phyloP scores from a whole-genome alignment of 768 basidiomycete genomes.

The Auricularia auricula-judae region DNA sequence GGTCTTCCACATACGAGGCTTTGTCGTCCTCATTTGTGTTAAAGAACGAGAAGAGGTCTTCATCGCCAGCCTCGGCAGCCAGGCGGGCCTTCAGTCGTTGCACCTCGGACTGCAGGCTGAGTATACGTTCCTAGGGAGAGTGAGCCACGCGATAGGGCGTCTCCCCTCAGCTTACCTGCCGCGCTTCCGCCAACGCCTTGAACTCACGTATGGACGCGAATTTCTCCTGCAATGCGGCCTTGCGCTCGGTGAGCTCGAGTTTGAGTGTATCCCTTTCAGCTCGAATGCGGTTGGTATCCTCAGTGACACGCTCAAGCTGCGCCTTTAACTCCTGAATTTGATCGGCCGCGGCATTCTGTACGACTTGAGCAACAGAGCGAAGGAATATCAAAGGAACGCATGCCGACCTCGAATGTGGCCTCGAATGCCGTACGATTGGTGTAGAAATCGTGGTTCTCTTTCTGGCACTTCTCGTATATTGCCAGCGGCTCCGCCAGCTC shows the following conservation, averaged over 20 bases:
- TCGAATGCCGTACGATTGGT: too few species aligned
- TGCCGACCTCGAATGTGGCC: too few species aligned
- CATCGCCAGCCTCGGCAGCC: conserved; percentile 61
- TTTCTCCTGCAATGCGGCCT: conserved; percentile 50
- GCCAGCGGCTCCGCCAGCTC: too few species aligned
- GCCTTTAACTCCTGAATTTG: conserved; percentile 48
- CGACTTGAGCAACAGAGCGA: too few species aligned
- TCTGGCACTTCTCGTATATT: too few species aligned
- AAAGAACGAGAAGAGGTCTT: conserved; percentile 65
- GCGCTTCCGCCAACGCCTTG: conserved; percentile 51
- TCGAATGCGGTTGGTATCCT: conserved; percentile 56
- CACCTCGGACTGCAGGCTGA: conserved; percentile 59
- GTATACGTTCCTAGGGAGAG: conserved; percentile 53
- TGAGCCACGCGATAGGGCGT: conserved; percentile 4
- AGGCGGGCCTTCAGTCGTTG: conserved; percentile 60
- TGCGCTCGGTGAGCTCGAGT: conserved; percentile 59
- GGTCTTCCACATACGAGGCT: conserved; percentile 32
- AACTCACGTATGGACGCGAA: conserved; percentile 50
- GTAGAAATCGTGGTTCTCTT: too few species aligned
- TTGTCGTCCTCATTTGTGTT: conserved; percentile 32
- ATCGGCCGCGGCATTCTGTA: too few species aligned
- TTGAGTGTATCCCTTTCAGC: conserved; percentile 58
- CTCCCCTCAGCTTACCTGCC: conserved; percentile 27
- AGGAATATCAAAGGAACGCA: too few species aligned
- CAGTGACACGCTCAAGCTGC: conserved; percentile 51